Evolutionary conservation across 116 monocot genomes (phyloP).

Genomic region (Phalaenopsis hybrid): DNA sequence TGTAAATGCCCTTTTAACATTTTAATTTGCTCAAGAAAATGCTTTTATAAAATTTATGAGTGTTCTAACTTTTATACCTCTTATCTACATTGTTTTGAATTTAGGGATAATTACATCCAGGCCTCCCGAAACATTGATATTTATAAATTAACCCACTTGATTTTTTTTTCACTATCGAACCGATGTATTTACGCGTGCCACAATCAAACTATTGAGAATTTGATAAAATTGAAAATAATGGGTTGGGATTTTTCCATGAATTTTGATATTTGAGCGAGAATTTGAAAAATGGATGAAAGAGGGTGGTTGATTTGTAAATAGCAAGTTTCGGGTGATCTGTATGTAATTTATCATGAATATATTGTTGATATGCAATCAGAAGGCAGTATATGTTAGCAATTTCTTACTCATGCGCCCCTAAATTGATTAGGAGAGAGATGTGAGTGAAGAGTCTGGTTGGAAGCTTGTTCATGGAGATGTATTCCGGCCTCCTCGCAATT

Average conservation of each 20-base stretch:
- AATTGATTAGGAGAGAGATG: conserved; percentile 76
- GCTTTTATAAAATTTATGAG: background rate
- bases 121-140: too few species aligned
- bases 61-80: background rate
- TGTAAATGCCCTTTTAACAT: background rate
- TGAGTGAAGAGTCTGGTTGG: conserved; percentile 94
- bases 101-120: too few species aligned
- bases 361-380: background rate
- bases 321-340: too few species aligned
- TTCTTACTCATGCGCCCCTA: background rate
- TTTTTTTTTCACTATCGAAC: too few species aligned
- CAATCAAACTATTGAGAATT: too few species aligned
- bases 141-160: too few species aligned
- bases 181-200: too few species aligned
- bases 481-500: conserved; percentile 63
- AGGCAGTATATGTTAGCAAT: background rate
- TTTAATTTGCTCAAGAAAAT: background rate
- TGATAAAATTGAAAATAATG: too few species aligned
- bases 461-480: conserved; percentile 99
- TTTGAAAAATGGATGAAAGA: too few species aligned
- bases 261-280: too few species aligned
- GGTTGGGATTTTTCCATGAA: too few species aligned
- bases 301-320: too few species aligned
- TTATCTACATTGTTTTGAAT: background rate
- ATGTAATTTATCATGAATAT: background rate